A percentile compares a stretch with the other conserved stretches of the same genome.
phyloP scores from a whole-genome alignment of 768 basidiomycete species.

The Naematelia aurantialba region DNA sequence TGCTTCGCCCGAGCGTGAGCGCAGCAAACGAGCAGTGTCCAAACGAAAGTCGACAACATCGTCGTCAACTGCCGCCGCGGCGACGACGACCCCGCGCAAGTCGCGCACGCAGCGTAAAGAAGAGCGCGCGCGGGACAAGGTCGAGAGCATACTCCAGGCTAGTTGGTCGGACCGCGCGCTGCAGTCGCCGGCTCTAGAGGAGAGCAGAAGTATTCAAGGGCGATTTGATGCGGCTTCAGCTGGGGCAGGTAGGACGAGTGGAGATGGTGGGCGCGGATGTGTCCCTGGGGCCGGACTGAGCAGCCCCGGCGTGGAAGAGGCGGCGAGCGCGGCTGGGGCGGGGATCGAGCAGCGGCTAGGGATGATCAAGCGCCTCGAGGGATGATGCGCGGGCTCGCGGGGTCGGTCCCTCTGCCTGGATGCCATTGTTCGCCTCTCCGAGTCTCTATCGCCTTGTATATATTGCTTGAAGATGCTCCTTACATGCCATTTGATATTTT shows the following conservation, averaged over 20 bases:
- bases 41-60: background rate
- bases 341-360: slow-evolving; percentile 34
- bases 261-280: background rate
- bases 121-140: slow-evolving; percentile 16
- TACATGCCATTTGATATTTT: no score
- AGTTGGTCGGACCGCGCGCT: slow-evolving; percentile 30
- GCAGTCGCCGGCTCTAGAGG: slow-evolving; percentile 9
- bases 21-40: no score
- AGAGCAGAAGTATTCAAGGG: background rate
- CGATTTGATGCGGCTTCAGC: background rate
- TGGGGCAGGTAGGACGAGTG: background rate
- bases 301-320: slow-evolving; percentile 27
- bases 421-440: no score
- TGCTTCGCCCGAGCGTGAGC: background rate
- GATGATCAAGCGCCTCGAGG: slow-evolving; percentile 17
- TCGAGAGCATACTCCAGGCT: slow-evolving; percentile 30
- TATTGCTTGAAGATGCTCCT: no score
- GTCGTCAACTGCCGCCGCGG: background rate
- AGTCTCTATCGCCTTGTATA: no score
- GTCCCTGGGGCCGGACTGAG: slow-evolving; percentile 5
- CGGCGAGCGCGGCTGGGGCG: background rate
- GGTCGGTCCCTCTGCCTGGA: background rate
- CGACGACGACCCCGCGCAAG: slow-evolving; percentile 4
- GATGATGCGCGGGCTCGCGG: slow-evolving; percentile 6
- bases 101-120: slow-evolving; percentile 12